Evolutionary conservation across 306 rosid genomes (phyloP).

Genomic region (Lablab purpureus): DNA sequence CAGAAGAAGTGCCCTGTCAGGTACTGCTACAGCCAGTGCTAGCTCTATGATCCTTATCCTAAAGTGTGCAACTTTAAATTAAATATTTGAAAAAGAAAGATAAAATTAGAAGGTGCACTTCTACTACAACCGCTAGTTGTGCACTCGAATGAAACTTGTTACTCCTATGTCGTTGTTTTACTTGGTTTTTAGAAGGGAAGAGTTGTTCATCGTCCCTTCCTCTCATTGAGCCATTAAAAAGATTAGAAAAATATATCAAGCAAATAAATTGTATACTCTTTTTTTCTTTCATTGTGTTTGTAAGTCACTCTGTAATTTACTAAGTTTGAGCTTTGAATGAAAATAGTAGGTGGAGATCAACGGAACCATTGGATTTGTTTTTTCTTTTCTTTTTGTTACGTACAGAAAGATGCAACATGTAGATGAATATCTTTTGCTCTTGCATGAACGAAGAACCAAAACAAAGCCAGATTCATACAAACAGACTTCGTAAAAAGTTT

Average conservation of each 20-base stretch:
- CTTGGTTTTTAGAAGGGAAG: conserved; percentile 35
- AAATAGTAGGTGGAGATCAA: not conserved
- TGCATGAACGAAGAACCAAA: conserved; percentile 46
- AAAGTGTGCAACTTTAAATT: conserved; percentile 27
- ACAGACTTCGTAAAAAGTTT: not conserved
- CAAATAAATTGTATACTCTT: not conserved
- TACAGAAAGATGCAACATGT: not conserved
- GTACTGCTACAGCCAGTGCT: conserved; percentile 18
- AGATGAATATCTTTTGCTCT: not conserved
- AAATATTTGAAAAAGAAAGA: not conserved
- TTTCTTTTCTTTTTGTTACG: not conserved
- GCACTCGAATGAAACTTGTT: too few species aligned
- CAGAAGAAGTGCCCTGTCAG: conserved; percentile 30
- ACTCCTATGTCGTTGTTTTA: conserved; percentile 30
- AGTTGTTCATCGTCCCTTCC: not conserved
- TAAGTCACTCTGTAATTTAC: not conserved
- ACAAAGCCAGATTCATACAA: conserved; percentile 51
- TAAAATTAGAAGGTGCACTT: conserved; percentile 31
- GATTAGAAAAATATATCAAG: too few species aligned
- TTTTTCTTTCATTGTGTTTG: not conserved
- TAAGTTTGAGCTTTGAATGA: not conserved
- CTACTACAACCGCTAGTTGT: not conserved
- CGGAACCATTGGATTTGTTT: not conserved
- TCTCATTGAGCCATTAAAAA: not conserved
- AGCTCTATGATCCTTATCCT: conserved; percentile 44